Evolutionary conservation across 2,329 filamentous ascomycete species (phyloP), one percentile per base, ranked within the genome.

Genomic region (Microdochium paspali): DNA sequence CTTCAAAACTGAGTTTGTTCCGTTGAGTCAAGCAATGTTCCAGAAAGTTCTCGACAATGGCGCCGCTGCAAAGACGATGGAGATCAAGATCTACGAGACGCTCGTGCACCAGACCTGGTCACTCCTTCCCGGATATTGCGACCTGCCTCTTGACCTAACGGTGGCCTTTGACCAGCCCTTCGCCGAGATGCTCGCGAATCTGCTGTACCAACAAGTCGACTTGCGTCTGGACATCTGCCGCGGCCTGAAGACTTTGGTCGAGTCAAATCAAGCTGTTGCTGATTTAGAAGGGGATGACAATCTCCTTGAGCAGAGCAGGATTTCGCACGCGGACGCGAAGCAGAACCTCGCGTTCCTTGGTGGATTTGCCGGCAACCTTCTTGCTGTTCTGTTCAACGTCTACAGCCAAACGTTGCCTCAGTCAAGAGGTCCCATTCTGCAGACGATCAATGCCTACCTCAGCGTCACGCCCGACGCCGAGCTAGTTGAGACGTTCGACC

Each of bases 331-430:
- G 3, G 74, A 82, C 32, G 91, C 93, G 0, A 72, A 81, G 62
- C 83, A 84, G 66, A 96, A 96, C 61, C 69, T 97, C 32, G 71
- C 80, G n/a, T 84, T 95, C 62, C 73, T 98, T 12, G 82, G 87
- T 15, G 71, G 72, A 1, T 90, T 93, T 60, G 78, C 91, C 1
- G 85, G 85, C 51, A 97, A 97, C 58, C 79, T 98, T 67, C 79
- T 98, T 39, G 90, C 93, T 6, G 91, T 97, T 1, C 72, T 98
- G n/a, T 97, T 98, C 75, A 98, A 98, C 62, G 91, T 98, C 42
- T 98, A 98, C 70, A 95, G 87, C 53, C 87, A 96, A 65, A 98
- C 93, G 1, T 75, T 98, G 24, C 91, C 93, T 2, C 89, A 96
- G 60, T 93, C 88, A 59, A 80, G 93, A 56, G 90, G 89, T 0